Percentiles rank a stretch among this genome's conserved stretches.
These are phyloP conservation scores for Suhomyces sp. DNA, from an alignment of 805 yeast genomes.

Conservation along the genomic window DNA sequence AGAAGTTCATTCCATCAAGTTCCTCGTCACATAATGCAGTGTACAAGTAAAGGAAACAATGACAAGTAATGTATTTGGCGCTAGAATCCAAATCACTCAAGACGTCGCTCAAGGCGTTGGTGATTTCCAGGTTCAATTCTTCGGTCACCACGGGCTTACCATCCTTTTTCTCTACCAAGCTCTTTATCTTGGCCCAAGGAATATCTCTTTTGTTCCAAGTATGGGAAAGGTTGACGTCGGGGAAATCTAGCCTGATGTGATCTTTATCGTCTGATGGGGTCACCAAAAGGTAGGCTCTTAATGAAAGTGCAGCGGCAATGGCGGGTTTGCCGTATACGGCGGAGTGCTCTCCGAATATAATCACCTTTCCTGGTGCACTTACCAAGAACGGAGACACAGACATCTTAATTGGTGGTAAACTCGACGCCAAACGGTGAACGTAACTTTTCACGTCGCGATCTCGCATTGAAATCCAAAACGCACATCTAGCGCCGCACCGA, in stretches of 20 bases:
- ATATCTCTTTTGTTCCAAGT: conserved; percentile 61
- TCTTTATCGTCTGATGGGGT: conserved; percentile 43
- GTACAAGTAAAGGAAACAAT: conserved; percentile 79
- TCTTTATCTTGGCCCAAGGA: conserved; percentile 53
- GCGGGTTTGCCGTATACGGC: conserved; percentile 94
- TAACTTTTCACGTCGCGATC: background rate
- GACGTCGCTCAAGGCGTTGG: conserved; percentile 44
- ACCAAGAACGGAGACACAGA: conserved; percentile 55
- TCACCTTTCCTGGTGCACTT: conserved; percentile 96
- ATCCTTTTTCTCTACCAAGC: conserved; percentile 15
- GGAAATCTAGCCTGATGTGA: conserved; percentile 64
- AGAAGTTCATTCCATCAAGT: conserved; percentile 53
- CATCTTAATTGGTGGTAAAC: background rate
- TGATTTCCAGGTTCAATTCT: conserved; percentile 59
- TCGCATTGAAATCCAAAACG: background rate
- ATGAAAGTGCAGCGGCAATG: conserved; percentile 88
- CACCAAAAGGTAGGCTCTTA: conserved; percentile 78
- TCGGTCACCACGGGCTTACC: conserved; percentile 37
- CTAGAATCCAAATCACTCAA: conserved; percentile 48
- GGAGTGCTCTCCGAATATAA: conserved; percentile 94
- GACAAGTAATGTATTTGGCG: conserved; percentile 73
- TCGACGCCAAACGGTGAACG: background rate
- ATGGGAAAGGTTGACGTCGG: conserved; percentile 69
- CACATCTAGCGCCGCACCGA: background rate
- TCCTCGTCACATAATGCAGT: conserved; percentile 50